Base-by-base conservation (phyloP, 1,139 yeast species). In the Hemisphaericaspora xylofermentans region DNA sequence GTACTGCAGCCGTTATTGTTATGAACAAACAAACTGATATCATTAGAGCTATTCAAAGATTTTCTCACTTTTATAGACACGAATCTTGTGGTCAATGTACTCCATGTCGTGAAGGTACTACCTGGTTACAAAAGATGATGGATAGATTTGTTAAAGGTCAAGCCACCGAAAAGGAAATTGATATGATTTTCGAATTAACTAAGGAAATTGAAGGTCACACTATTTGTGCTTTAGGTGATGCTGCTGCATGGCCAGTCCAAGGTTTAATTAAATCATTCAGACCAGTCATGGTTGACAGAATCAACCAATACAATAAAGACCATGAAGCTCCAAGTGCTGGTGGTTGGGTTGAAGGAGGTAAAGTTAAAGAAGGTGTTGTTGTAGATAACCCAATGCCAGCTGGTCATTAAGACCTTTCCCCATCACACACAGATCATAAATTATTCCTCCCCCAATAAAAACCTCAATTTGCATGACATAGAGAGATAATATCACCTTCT, bases 11-110 rank as follows among this genome's bases (percentile, higher is more conserved):
- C 16, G 95, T 87, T 44, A 87, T 87, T 64, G 95, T 87, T 43
- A 80, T 87, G 88, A 84, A 86, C 71, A 84, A 86, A 71, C 80
- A 82, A 56, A 84, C 94, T 33, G 95, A 87, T 61, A 78, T 87
- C 44, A 80, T 87, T 46, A 78, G 88, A 52, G 94, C 93, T 49
- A 87, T 87, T 60, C 94, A 88, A 65, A 78, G 95, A 64, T 79
- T 88, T 56, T 65, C 91, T 35, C 80, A 84, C 40, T 87, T 87
- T 63, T 88, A 86, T 71, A 85, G 84, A 70, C 95, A 87, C 65
- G 95, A 87, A 73, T 84, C 94, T 9, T 87, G 95, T 69, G 95
- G 95, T 47, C 95, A 87, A 69, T 87, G 95, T 72, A 87, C 96
- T 13, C 96, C 96, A 45, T 88, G 96, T 69, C 82, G 96, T 66